phyloP scores from a whole-genome alignment of 805 yeast genomes.

The Candida mattraensis region DNA sequence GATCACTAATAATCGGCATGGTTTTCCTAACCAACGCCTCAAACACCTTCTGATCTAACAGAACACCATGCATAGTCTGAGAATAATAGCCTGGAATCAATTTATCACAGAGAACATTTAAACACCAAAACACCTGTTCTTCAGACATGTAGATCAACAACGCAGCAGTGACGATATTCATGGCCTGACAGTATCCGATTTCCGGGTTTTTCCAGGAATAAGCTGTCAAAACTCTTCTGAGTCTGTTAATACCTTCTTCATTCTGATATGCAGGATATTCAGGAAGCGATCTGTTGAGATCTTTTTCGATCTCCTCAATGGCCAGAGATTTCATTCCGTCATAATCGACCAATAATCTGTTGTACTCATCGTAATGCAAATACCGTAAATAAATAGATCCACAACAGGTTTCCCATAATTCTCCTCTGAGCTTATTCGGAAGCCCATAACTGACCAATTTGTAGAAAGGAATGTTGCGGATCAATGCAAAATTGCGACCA shows the following conservation, averaged over 20 bases:
- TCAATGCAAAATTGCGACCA: constrained; percentile 79
- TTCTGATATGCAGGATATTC: constrained; percentile 94
- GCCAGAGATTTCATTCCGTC: constrained; percentile 72
- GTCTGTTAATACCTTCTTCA: constrained; percentile 77
- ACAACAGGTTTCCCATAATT: constrained; percentile 88
- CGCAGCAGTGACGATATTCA: constrained; percentile 91
- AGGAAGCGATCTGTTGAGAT: constrained; percentile 89
- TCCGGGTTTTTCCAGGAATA: constrained; percentile 97
- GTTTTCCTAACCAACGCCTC: constrained; percentile 87
- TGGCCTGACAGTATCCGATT: constrained; percentile 97
- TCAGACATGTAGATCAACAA: constrained; percentile 83
- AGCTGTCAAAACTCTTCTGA: constrained; percentile 87
- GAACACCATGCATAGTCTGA: constrained; percentile 95
- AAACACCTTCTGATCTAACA: constrained; percentile 90
- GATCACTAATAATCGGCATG: constrained; percentile 86
- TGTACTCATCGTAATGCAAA: constrained; percentile 60
- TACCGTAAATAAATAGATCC: constrained; percentile 81
- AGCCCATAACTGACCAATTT: constrained; percentile 86
- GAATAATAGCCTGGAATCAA: constrained; percentile 95
- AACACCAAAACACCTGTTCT: constrained; percentile 96
- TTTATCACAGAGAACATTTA: constrained; percentile 75
- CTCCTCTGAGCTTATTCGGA: constrained; percentile 94
- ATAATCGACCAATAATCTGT: constrained; percentile 56
- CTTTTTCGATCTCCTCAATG: constrained; percentile 95
- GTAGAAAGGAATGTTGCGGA: constrained; percentile 74